Conservation (phyloP, 495 filamentous ascomycete species). For the Trichoderma orchidacearum region DNA sequence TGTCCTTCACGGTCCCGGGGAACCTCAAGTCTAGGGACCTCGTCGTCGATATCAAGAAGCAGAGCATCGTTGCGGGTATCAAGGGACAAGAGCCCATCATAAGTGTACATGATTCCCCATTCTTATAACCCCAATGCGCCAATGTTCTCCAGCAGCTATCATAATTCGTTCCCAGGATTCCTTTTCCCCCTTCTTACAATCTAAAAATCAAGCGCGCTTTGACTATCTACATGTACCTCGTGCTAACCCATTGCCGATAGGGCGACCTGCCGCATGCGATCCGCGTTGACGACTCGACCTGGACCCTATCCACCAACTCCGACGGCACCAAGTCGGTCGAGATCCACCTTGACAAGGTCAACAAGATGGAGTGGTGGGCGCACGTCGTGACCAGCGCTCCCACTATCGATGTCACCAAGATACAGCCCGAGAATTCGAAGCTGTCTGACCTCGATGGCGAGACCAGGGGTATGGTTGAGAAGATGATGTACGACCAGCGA, state of each 20-base stretch:
- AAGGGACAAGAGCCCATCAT: slow-evolving; percentile 84
- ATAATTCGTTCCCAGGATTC: not conserved
- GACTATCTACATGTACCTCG: not conserved
- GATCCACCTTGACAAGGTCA: slow-evolving; percentile 89
- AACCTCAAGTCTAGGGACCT: slow-evolving; percentile 79
- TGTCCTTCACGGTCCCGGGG: slow-evolving; percentile 57
- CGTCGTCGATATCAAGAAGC: slow-evolving; percentile 69
- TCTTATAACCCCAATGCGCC: not conserved
- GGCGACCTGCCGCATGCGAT: slow-evolving; percentile 75
- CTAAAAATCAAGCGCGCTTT: not conserved
- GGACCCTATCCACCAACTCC: slow-evolving; percentile 69
- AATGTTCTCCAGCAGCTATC: not conserved
- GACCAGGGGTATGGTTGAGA: slow-evolving; percentile 96
- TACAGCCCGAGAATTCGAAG: slow-evolving; percentile 82
- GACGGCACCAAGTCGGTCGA: slow-evolving; percentile 58
- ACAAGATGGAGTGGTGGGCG: slow-evolving; percentile 97
- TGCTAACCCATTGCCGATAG: slow-evolving; percentile 28
- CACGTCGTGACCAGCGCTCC: slow-evolving; percentile 76
- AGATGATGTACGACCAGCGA: slow-evolving; percentile 99
- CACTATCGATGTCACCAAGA: slow-evolving; percentile 87
- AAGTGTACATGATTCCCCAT: slow-evolving; percentile 41
- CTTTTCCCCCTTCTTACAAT: not conserved
- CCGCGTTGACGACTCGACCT: slow-evolving; percentile 74
- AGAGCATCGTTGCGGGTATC: slow-evolving; percentile 62
- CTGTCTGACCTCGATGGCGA: slow-evolving; percentile 87